Base-by-base conservation (phyloP, 164 flowering plant species). In the Chloranthus sessilifolius region DNA sequence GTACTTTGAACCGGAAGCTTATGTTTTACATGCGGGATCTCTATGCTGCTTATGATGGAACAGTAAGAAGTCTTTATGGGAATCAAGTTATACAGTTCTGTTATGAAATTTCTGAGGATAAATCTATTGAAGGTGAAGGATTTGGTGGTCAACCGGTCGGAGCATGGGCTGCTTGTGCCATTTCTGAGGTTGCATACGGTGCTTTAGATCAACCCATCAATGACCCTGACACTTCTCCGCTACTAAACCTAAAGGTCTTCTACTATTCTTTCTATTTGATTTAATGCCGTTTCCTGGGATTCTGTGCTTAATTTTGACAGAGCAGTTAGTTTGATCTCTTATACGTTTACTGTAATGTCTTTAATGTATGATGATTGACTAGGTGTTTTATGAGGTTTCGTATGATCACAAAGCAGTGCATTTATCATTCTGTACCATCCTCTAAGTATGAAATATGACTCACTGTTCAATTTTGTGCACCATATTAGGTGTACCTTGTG, bases 151-250 rank as follows among this genome's bases (percentile, higher is more conserved):
- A 79, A 15, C 95, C 99, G 47, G 96, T 87, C 40, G 99, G 99
- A 46, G 70, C 89, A 20, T 41, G 77, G 55, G 78, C 96, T 30
- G 96, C 85, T 27, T 86, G 90, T 72, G 83, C 95, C 38, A 60
- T 94, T 33, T 81, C 96, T 29, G 99, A 94, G 67, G 95, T 95
- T 59, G 86, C 95, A 19, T 94, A 94, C 56, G 71, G 97, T 75
- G 99, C 97, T 61, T 58, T 89, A 63, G 97, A 86, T 60, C 89
- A 84, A 48, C 97, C 97, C 23, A 52, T 78, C 31, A 79, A 82
- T 57, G 57, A 70, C 8, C 76, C 75, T 33, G 91, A 79, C 69
- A 62, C 70, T 49, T 92, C 96, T 45, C 91, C 95, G 3, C 54
- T 94, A 29, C 58, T 82, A 35, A 77, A 78, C 55, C 61, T 88